Conservation (phyloP, 805 yeast genomes). For the Saturnispora silvae region DNA sequence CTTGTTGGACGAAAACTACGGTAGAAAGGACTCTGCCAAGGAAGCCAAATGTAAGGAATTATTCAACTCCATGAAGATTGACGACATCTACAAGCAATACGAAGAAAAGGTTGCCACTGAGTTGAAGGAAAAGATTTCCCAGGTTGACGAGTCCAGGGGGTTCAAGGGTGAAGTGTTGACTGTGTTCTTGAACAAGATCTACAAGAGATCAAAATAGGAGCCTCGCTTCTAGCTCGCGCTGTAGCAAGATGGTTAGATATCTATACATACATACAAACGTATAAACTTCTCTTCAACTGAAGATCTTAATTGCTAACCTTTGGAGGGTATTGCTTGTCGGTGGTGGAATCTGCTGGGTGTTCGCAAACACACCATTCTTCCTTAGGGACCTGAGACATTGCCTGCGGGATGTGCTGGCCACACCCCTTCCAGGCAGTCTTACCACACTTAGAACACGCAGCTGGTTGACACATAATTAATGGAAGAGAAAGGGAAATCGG, state of each 20-base stretch:
- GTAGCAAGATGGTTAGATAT: background rate
- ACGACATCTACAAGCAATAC: constrained; percentile 60
- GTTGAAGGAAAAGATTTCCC: constrained; percentile 52
- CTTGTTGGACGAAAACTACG: constrained; percentile 80
- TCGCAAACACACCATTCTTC: constrained; percentile 29
- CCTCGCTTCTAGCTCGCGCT: background rate
- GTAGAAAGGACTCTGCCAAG: constrained; percentile 58
- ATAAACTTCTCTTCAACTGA: too few relatives aligned
- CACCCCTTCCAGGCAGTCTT: constrained; percentile 35
- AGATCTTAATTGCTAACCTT: too few relatives aligned
- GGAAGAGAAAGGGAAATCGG: background rate
- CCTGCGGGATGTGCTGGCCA: constrained; percentile 33
- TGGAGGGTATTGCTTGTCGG: constrained; percentile 28
- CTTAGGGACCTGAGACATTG: constrained; percentile 29
- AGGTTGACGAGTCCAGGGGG: constrained; percentile 85
- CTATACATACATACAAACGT: too few relatives aligned
- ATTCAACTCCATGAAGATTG: constrained; percentile 65
- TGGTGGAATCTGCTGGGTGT: constrained; percentile 19
- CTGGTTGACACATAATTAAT: constrained; percentile 28
- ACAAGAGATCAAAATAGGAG: constrained; percentile 77
- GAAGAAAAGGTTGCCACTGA: constrained; percentile 69
- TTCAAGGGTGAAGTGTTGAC: constrained; percentile 80
- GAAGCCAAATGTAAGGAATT: constrained; percentile 66
- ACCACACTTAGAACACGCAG: constrained; percentile 25
- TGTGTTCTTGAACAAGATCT: constrained; percentile 78